Evolutionary conservation across 805 yeast species (phyloP), one percentile per base, ranked within the genome.

Genomic region (Brettanomyces naardenensis): DNA sequence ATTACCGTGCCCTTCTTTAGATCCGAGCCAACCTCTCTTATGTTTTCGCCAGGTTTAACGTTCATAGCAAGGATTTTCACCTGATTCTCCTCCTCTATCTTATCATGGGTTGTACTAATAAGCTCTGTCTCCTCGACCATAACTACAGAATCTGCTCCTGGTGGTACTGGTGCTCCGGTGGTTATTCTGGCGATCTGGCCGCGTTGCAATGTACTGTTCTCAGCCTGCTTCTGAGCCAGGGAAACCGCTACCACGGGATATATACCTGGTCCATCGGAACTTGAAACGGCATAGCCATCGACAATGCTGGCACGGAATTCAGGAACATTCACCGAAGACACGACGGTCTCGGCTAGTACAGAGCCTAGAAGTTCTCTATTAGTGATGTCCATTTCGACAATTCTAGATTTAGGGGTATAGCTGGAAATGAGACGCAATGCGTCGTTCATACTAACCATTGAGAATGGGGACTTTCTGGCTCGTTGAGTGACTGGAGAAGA

Each of bases 81-180:
- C 23, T 45, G 52, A 14, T 56, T 44, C 45, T 73, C 78, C 43
- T 71, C 77, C 2, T 34, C 30, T n/a, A n/a, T n/a, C 1, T 64
- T 70, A 39, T 66, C 66, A 1, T 48, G 57, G 3, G 60, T 58
- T 6, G 53, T 47, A 7, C 55, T 49, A 2, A 54, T 56, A 11
- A 71, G 44, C 14, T 47, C 48, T 0, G 79, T 73, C 43, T 71
- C 75, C 46, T 73, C 79, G 2, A 73, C 78, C 53, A 72, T 71
- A 5, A 73, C 65, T 13, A 73, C 74, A 1, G 77, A 74, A 26
- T 67, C 66, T 0, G 76, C 66, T 3, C 76, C 77, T n/a, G 54
- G 53, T 0, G 78, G 78, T 1, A 73, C 58, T 4, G 77, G 77
- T 0, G 79, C 78, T 5, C 79, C 79, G 0, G 78, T 73, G 2